Evolutionary conservation across 2,329 filamentous ascomycete genomes (phyloP), one percentile per base, ranked within the genome.

Genomic region (Beauveria asiatica): DNA sequence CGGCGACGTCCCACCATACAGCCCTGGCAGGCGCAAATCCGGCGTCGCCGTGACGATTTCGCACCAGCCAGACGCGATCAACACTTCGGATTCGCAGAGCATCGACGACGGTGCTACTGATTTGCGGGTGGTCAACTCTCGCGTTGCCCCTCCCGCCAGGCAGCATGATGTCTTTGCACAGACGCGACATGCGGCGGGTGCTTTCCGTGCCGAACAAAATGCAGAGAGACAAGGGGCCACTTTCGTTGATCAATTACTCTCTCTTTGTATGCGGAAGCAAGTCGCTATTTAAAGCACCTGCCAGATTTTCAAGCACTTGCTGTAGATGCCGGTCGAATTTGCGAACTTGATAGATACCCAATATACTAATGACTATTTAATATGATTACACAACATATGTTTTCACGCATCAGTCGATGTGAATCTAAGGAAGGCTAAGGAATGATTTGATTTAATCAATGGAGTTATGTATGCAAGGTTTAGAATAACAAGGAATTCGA

Each of bases 221-320:
- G 17, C 33, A 3, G 50, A 48, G 13, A 30, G 23, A 8, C 50
- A 56, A 17, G 61, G 48, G 9, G 57, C 57, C 16, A 61, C 57
- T 1, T 67, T 65, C 50, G 63, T 67, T 11, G 64, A 67, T 45
- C 59, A 67, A 51, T 52, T 67, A 59, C 57, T 67, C 11, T 51
- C 63, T 9, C 54, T 67, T 1, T 62, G 61, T n/a, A 64, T 67
- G 63, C 52, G 53, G 9, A 61, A 61, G 30, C 46, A 57, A 25
- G 59, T 61, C 4, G 19, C 46, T n/a, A 61, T 61, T 30, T 61
- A 44, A 61, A 16, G 19, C 13, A 13, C 10, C 5, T 44, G 17
- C 10, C 5, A 5, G 16, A 33, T 33, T 19, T 30, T 33, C 27
- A n/a, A 16, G 33, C 5, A 37, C 13, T 37, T 37, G 33, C 5